These are phyloP conservation scores for Neonectria ditissima DNA, from an alignment of 2,329 filamentous ascomycete genomes.

Conservation along the genomic window DNA sequence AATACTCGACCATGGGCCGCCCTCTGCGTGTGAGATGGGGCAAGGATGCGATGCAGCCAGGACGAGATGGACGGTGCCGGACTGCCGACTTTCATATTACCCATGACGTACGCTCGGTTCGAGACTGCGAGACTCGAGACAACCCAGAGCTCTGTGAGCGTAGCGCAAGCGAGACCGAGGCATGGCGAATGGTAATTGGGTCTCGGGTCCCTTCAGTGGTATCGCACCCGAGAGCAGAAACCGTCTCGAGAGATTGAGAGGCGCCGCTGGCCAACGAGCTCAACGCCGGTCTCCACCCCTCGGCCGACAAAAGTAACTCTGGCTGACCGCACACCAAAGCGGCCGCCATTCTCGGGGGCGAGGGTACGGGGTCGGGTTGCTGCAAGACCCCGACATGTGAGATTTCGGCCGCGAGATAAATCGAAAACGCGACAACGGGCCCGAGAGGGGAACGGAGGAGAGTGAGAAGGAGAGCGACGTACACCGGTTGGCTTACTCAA, in stretches of 20 bases:
- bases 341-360: slow-evolving; percentile 7
- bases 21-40: not conserved
- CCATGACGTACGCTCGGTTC: slow-evolving; percentile 10
- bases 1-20: not conserved
- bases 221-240: slow-evolving; percentile 35
- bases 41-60: not conserved
- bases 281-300: slow-evolving; percentile 30
- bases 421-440: slow-evolving; percentile 4
- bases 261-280: not conserved
- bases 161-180: slow-evolving; percentile 15
- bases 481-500: slow-evolving; percentile 11
- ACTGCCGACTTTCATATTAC: slow-evolving; percentile 29
- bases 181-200: slow-evolving; percentile 7
- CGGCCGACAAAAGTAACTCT: slow-evolving; percentile 14
- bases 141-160: slow-evolving; percentile 1
- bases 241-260: slow-evolving; percentile 36
- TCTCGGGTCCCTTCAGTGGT: not conserved
- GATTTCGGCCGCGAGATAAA: not conserved
- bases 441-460: not conserved
- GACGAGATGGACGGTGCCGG: slow-evolving; percentile 28
- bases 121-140: slow-evolving; percentile 12
- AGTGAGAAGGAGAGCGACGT: slow-evolving; percentile 10
- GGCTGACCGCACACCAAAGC: not conserved
- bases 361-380: slow-evolving; percentile 38
- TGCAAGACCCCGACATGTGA: slow-evolving; percentile 37